Base-by-base conservation (phyloP, 2,329 filamentous ascomycete species). In the Aspergillus terreus region DNA sequence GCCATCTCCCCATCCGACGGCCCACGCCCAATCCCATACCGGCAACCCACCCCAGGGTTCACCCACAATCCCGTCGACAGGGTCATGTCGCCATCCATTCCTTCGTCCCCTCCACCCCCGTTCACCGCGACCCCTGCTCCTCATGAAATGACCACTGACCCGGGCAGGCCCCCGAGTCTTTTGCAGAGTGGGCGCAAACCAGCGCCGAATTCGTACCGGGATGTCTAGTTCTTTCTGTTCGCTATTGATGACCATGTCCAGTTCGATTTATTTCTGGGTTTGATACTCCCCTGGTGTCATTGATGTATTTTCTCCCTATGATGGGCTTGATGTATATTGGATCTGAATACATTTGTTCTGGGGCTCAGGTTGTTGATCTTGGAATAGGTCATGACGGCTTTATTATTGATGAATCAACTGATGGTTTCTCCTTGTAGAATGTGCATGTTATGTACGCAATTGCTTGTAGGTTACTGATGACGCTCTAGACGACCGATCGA, bases 101-200 rank as follows among this genome's bases (percentile, higher is more conserved):
- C 64, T 41, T 54, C 60, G 15, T 64, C 67, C 2, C 63, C 66
- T 4, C 65, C 66, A n/a, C 67, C 67, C n/a, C 57, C 64, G 12
- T 68, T 66, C 52, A 56, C 59, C 6, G 49, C 61, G 11, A 56
- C 50, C 35, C 56, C 53, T 35, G 55, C 44, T 35, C 41, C 53
- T 48, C 35, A 51, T 14, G 51, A 62, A 43, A 32, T 46, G 35
- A 56, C 63, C 42, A 53, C 58, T 27, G 61, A 64, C 25, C 51
- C 60, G 53, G 63, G 65, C 52, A 63, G 70, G 54, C 69, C 71
- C 33, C 71, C 72, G 9, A 74, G 67, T 65, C 58, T 74, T 32
- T 55, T 74, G 49, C 68, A 72, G 54, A 70, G 67, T 50, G 72
- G 71, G 14, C 65, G 69, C 47, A 68, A 68, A 50, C 68, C 71